Conservation (phyloP, 805 yeast species). For the Saccharomycopsis javanensis region DNA sequence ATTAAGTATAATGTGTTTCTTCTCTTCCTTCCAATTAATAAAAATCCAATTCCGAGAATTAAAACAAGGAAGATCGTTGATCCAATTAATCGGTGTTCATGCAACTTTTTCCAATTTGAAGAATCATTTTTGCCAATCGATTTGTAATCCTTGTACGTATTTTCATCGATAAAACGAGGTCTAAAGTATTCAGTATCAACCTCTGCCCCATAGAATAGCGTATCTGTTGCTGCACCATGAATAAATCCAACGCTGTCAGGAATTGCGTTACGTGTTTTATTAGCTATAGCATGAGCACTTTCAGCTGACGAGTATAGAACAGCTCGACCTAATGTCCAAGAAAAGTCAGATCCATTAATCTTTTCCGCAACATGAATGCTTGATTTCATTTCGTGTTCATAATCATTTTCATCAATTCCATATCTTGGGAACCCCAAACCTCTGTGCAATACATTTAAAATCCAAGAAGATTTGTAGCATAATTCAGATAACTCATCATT, state of each 20-base stretch:
- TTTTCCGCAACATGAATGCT: slow-evolving; percentile 37
- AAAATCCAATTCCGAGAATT: slow-evolving; percentile 25
- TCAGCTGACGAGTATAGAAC: slow-evolving; percentile 52
- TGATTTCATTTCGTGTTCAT: slow-evolving; percentile 21
- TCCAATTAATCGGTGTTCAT: slow-evolving; percentile 30
- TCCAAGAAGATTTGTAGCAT: slow-evolving; percentile 56
- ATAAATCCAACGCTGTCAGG: slow-evolving; percentile 31
- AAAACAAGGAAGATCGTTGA: slow-evolving; percentile 28
- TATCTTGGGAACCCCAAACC: slow-evolving; percentile 52
- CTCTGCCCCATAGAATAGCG: slow-evolving; percentile 48
- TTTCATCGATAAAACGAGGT: slow-evolving; percentile 30
- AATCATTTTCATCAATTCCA: slow-evolving; percentile 31
- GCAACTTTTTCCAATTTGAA: slow-evolving; percentile 32
- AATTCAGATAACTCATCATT: slow-evolving; percentile 40
- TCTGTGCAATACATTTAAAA: slow-evolving; percentile 45
- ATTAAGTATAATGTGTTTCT: slow-evolving; percentile 5
- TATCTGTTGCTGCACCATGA: slow-evolving; percentile 38
- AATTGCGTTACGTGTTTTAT: slow-evolving; percentile 12
- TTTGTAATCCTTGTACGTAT: slow-evolving; percentile 20
- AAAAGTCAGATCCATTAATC: slow-evolving; percentile 34
- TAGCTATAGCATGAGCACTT: slow-evolving; percentile 32
- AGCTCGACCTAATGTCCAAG: slow-evolving; percentile 56
- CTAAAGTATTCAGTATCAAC: slow-evolving; percentile 31
- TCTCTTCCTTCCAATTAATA: slow-evolving; percentile 29
- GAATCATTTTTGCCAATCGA: slow-evolving; percentile 24